Evolutionary conservation across 768 basidiomycete species (phyloP).

Genomic region (Lactifluus pinguis): DNA sequence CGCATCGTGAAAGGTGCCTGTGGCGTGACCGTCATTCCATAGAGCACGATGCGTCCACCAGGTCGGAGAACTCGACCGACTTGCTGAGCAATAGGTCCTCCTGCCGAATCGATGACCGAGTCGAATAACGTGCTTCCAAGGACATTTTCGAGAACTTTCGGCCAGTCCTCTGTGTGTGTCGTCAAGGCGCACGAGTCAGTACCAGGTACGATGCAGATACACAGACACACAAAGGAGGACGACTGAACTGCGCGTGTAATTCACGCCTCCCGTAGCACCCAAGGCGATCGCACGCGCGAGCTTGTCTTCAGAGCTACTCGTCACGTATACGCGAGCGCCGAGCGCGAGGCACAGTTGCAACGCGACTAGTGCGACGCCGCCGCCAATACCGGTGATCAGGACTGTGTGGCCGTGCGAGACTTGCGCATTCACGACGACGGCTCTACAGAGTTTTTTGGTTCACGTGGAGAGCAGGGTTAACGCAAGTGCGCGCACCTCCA

Average conservation of each 20-base stretch:
- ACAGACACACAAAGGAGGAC: neutral
- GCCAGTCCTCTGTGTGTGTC: conserved; percentile 26
- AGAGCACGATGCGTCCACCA: conserved; percentile 32
- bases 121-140: conserved; percentile 27
- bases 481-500: conserved; percentile 50
- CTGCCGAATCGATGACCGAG: conserved; percentile 39
- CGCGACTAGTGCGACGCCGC: conserved; percentile 72
- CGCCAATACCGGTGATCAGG: conserved; percentile 75
- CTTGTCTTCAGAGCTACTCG: conserved; percentile 62
- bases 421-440: conserved; percentile 53
- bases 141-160: conserved; percentile 26
- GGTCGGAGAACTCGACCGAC: conserved; percentile 28
- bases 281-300: conserved; percentile 53
- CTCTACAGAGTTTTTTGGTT: conserved; percentile 32
- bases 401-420: conserved; percentile 60
- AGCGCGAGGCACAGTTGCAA: conserved; percentile 68
- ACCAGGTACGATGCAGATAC: no score
- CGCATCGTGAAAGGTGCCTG: conserved; percentile 65
- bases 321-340: conserved; percentile 77
- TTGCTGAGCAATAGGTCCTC: conserved; percentile 33
- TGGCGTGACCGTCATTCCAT: conserved; percentile 45
- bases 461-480: neutral
- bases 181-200: no score
- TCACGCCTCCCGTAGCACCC: conserved; percentile 71
- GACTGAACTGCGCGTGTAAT: conserved; percentile 54